phyloP scores from a whole-genome alignment of 768 basidiomycete species.

The Suillus weaverae region DNA sequence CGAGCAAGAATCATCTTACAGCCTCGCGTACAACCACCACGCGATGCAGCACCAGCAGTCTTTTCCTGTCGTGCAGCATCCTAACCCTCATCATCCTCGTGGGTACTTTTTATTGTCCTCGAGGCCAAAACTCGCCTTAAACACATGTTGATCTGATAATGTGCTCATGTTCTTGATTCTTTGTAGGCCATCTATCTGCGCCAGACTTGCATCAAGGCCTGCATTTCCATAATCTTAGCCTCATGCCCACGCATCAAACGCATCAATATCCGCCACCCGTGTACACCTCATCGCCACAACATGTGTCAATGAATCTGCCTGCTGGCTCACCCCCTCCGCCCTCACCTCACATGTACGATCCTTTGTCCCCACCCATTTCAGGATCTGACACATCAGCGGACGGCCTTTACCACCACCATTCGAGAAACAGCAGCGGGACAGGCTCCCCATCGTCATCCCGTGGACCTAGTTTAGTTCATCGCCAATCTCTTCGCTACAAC shows the following conservation, averaged over 20 bases:
- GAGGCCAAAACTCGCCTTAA: constrained; percentile 40
- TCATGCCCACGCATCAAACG: constrained; percentile 68
- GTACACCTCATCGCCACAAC: constrained; percentile 62
- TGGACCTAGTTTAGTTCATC: constrained; percentile 74
- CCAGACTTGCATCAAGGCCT: constrained; percentile 68
- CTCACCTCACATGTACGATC: constrained; percentile 80
- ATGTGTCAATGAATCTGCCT: constrained; percentile 64
- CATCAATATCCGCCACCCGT: constrained; percentile 67
- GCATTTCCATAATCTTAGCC: constrained; percentile 60
- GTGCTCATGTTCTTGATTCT: constrained; percentile 44
- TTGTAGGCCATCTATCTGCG: constrained; percentile 61
- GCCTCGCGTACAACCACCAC: constrained; percentile 52
- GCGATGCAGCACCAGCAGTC: constrained; percentile 45
- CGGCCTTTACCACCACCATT: constrained; percentile 69
- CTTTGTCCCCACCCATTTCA: constrained; percentile 82
- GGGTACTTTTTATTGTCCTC: constrained; percentile 49
- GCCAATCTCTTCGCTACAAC: constrained; percentile 68
- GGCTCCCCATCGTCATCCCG: constrained; percentile 80
- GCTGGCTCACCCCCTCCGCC: constrained; percentile 71
- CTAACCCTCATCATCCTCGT: constrained; percentile 70
- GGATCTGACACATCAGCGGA: constrained; percentile 88
- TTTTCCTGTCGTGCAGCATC: constrained; percentile 59
- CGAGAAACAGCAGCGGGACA: constrained; percentile 68
- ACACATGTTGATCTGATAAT: constrained; percentile 72
- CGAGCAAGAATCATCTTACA: constrained; percentile 58